Conservation (phyloP, 225 moss, liverwort and hornwort genomes). For the Ulota crispa region DNA sequence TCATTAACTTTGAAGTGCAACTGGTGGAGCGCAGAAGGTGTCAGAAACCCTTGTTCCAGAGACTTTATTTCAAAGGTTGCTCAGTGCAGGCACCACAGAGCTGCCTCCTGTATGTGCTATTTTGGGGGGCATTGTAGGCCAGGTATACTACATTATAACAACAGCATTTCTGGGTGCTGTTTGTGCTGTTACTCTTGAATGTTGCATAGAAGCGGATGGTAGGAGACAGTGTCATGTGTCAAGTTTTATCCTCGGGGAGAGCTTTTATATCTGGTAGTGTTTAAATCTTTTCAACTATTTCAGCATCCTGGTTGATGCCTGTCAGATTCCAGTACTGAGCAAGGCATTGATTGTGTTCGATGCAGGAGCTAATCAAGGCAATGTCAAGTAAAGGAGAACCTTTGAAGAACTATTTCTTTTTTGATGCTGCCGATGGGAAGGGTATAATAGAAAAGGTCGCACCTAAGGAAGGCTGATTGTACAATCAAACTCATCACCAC, state of each 20-base stretch:
- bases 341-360: background rate
- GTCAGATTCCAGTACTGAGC: constrained; percentile 1
- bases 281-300: constrained; percentile 3
- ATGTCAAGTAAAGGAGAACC: constrained; percentile 95
- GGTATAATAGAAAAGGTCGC: constrained; percentile 77
- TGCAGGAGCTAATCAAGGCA: constrained; percentile 93
- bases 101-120: constrained; percentile 92
- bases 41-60: constrained; percentile 56
- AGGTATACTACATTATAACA: constrained; percentile 55
- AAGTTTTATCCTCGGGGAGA: background rate
- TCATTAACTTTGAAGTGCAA: constrained; percentile 10
- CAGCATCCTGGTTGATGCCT: background rate
- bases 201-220: background rate
- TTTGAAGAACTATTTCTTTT: constrained; percentile 84
- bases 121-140: constrained; percentile 92
- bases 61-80: constrained; percentile 55
- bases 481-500: background rate
- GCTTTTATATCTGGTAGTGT: background rate
- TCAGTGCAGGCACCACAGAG: constrained; percentile 63
- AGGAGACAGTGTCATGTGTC: background rate
- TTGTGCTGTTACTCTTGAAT: background rate
- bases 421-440: constrained; percentile 85
- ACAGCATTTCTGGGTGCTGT: background rate
- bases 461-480: constrained; percentile 30
- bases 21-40: constrained; percentile 51